Percentiles rank a stretch among this genome's conserved stretches.
These are phyloP conservation scores for Sclerotinia borealis DNA, from an alignment of 2,329 filamentous ascomycete species.

Conservation along the genomic window DNA sequence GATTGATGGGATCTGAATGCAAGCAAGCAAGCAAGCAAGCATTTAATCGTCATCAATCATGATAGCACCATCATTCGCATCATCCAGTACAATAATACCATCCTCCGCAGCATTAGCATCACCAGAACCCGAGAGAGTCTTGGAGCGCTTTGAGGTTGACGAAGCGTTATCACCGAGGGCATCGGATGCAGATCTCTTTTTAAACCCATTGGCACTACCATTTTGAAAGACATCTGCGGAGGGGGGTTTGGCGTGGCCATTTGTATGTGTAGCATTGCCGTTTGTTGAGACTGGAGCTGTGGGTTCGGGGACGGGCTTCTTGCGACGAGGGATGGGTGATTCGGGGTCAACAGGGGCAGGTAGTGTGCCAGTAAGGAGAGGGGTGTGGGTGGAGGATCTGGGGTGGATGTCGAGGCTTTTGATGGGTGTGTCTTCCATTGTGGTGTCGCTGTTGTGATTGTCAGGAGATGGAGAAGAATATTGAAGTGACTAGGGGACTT, in stretches of 20 bases:
- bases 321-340: constrained; percentile 27
- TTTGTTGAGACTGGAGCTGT: background rate
- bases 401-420: constrained; percentile 33
- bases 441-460: constrained; percentile 6
- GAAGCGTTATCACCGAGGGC: constrained; percentile 19
- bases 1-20: background rate
- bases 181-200: constrained; percentile 31
- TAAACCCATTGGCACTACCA: constrained; percentile 16
- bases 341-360: constrained; percentile 12
- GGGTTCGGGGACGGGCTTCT: constrained; percentile 15
- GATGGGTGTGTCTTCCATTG: constrained; percentile 48
- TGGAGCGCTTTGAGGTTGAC: constrained; percentile 26
- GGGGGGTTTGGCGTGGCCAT: constrained; percentile 12
- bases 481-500: constrained; percentile 29
- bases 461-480: background rate
- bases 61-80: constrained; percentile 52
- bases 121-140: constrained; percentile 27
- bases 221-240: background rate
- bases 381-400: constrained; percentile 21
- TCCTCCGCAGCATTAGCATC: constrained; percentile 34
- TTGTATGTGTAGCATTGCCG: constrained; percentile 8
- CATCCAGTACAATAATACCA: constrained; percentile 30
- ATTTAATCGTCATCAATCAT: constrained; percentile 58
- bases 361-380: constrained; percentile 16
- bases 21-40: background rate